Base-by-base conservation (phyloP, 1,284 basidiomycete species). In the Quambalaria eucalypti region DNA sequence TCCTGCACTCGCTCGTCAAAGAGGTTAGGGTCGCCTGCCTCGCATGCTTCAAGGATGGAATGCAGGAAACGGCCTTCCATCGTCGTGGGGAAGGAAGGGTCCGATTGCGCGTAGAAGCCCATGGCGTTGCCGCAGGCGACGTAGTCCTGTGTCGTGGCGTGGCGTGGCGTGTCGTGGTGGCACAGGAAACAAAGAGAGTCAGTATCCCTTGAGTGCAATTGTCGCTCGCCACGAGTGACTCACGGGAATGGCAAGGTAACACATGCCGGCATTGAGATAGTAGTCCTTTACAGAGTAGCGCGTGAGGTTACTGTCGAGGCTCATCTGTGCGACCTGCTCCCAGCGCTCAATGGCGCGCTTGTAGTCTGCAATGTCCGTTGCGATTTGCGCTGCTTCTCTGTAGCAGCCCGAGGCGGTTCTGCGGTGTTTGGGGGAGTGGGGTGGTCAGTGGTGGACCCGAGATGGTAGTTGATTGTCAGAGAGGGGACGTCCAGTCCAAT, bases 221-320 rank as follows among this genome's bases (percentile, higher is more conserved):
- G 3, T 25, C 42, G 16, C 8, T 12, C 42, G n/a, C 42, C 6
- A 46, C 14, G 5, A 2, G 4, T n/a, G 1, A 79, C 84, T 68
- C 77, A 92, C 91, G 59, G 82, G 83, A 81, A 88, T 87, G 19
- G 91, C 93, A 54, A 97, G 81, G 38, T 88, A 88, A 74, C 93
- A 98, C 26, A 98, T 78, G 30, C 84, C 85, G 2, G 91, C 83
- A 66, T 86, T 83, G 44, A 98, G 81, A 86, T 90, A 97, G 76
- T 95, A 96, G 71, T 98, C 93, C 79, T 97, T 98, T 67, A 97
- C 93, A 62, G 88, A 91, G 79, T 96, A 98, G 77, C 90, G 90
- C n/a, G 95, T 98, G 66, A 98, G 79, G 19, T 86, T 81, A 51
- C 87, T 90, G 2, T 80, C 80, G 48, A 98, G 79, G 16, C 87